These are phyloP conservation scores for Gelatoporia subvermispora DNA, from an alignment of 768 basidiomycete species.

Conservation along the genomic window DNA sequence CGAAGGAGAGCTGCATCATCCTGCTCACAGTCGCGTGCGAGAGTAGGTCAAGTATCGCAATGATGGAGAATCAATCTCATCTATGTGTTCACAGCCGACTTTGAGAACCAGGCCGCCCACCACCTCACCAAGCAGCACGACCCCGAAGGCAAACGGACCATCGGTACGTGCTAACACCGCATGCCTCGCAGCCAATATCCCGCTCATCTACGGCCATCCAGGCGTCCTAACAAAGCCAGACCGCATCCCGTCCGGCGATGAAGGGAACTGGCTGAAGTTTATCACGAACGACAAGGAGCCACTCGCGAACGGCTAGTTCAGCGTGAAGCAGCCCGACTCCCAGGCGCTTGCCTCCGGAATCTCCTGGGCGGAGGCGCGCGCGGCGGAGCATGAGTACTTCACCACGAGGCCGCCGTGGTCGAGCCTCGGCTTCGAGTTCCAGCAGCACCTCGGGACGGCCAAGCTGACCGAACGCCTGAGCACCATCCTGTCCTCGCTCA, in stretches of 20 bases:
- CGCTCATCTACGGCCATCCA: constrained; percentile 19
- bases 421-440: constrained; percentile 42
- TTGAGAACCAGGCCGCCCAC: constrained; percentile 73
- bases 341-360: constrained; percentile 44
- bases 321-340: constrained; percentile 40
- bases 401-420: constrained; percentile 47
- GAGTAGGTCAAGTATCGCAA: constrained; percentile 34
- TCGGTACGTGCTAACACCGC: constrained; percentile 42
- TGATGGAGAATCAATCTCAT: neutral
- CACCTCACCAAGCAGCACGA: constrained; percentile 55
- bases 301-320: constrained; percentile 54
- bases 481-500: constrained; percentile 54
- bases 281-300: constrained; percentile 41
- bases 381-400: constrained; percentile 56
- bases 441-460: constrained; percentile 49
- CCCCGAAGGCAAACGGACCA: constrained; percentile 57
- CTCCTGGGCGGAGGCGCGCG: constrained; percentile 57
- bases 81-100: constrained; percentile 49
- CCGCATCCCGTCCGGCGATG: constrained; percentile 52
- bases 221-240: constrained; percentile 79
- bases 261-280: constrained; percentile 49
- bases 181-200: neutral
- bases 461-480: constrained; percentile 57
- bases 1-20: constrained; percentile 50
- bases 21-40: constrained; percentile 59